These are phyloP conservation scores for Penicillium sp. DNA, from an alignment of 2,329 filamentous ascomycete genomes.

Conservation along the genomic window DNA sequence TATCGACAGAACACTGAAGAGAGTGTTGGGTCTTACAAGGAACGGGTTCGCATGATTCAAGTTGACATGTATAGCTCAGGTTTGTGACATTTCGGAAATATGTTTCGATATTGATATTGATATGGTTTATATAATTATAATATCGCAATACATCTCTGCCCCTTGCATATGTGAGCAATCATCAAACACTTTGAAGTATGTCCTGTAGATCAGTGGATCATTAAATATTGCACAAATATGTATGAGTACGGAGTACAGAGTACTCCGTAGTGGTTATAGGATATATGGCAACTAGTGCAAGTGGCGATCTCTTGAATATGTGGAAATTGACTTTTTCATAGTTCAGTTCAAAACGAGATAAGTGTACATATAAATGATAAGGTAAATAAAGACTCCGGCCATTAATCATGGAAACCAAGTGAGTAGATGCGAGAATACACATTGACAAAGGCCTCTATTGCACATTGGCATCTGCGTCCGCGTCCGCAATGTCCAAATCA, in stretches of 20 bases:
- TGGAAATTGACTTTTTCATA: slow-evolving; percentile 1
- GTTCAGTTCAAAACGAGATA: slow-evolving; percentile 3
- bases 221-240: not conserved
- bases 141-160: not conserved
- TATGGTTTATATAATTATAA: not conserved
- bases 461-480: slow-evolving; percentile 31
- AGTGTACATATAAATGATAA: slow-evolving; percentile 14
- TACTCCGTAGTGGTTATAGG: not conserved
- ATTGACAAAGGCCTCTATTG: slow-evolving; percentile 10
- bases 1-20: not conserved
- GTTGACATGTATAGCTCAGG: not conserved
- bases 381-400: slow-evolving; percentile 3
- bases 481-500: slow-evolving; percentile 23
- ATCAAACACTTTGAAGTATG: not conserved
- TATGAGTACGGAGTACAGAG: not conserved
- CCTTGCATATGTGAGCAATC: not conserved
- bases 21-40: not conserved
- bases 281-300: not conserved
- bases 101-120: not conserved
- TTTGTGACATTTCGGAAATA: not conserved
- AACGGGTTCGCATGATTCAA: not conserved
- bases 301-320: not conserved
- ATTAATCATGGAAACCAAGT: slow-evolving; percentile 8
- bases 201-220: not conserved
- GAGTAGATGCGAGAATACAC: slow-evolving; percentile 1